Conservation (phyloP, 2,329 filamentous ascomycete genomes). For the Colletotrichum sp. region DNA sequence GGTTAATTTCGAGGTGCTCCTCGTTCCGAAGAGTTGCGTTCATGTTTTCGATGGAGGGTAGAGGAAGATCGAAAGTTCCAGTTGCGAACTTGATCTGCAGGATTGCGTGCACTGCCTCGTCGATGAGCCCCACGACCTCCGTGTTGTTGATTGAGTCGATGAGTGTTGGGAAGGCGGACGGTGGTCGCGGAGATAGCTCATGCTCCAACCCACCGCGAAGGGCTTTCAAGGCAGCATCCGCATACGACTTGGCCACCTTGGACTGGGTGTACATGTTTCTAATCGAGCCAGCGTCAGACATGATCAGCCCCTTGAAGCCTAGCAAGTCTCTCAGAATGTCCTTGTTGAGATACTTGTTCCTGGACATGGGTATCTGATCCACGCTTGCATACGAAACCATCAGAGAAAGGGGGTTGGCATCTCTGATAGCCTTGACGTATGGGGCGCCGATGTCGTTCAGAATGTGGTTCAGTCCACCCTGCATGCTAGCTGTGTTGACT, state of each 20-base stretch:
- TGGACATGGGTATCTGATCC: conserved; percentile 34
- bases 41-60: conserved; percentile 25
- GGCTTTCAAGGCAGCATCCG: conserved; percentile 30
- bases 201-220: conserved; percentile 31
- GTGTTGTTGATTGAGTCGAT: conserved; percentile 24
- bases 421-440: conserved; percentile 31
- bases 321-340: conserved; percentile 29
- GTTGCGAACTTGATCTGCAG: conserved; percentile 34
- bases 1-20: conserved; percentile 21
- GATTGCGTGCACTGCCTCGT: conserved; percentile 29
- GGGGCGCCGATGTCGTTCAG: conserved; percentile 35
- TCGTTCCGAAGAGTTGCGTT: conserved; percentile 19
- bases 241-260: conserved; percentile 29
- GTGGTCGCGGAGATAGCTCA: conserved; percentile 30
- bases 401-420: conserved; percentile 30
- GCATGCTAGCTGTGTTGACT: conserved; percentile 36
- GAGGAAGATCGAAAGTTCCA: conserved; percentile 28
- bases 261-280: conserved; percentile 31
- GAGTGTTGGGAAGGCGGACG: conserved; percentile 27
- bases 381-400: conserved; percentile 37
- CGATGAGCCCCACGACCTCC: conserved; percentile 25
- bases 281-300: conserved; percentile 36
- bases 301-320: conserved; percentile 36
- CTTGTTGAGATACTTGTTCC: conserved; percentile 35
- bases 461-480: conserved; percentile 37